These are phyloP conservation scores for Termitomyces sp. DNA, from an alignment of 768 basidiomycete species.

Conservation along the genomic window DNA sequence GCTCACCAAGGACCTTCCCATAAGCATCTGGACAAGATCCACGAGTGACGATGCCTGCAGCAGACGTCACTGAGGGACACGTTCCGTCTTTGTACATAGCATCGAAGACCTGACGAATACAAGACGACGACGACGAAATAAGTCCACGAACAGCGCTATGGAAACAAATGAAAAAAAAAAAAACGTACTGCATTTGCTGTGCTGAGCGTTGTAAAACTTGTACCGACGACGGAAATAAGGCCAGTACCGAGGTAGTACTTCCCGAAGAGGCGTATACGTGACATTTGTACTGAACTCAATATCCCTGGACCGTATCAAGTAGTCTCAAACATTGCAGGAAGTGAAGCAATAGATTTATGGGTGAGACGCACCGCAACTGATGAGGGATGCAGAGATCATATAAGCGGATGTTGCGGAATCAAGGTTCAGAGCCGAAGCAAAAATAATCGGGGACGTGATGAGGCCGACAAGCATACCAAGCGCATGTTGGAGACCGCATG, in stretches of 20 bases:
- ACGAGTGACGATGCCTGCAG: constrained; percentile 55
- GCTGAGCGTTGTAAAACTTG: constrained; percentile 72
- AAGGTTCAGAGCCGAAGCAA: constrained; percentile 57
- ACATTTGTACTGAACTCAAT: constrained; percentile 75
- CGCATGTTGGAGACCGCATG: constrained; percentile 69
- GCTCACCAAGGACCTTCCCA: constrained; percentile 65
- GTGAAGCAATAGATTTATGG: too few relatives aligned
- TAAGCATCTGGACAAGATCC: constrained; percentile 75
- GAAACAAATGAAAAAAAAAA: constrained; percentile 1
- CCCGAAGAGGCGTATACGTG: constrained; percentile 51
- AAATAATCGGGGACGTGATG: constrained; percentile 81
- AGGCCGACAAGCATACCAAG: constrained; percentile 81
- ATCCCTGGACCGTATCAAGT: constrained; percentile 52
- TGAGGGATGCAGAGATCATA: constrained; percentile 77
- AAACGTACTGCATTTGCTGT: constrained; percentile 58
- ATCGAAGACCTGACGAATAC: constrained; percentile 51
- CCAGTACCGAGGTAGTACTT: constrained; percentile 78
- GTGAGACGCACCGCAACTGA: constrained; percentile 65
- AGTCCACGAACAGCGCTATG: not conserved
- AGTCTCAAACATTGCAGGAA: too few relatives aligned
- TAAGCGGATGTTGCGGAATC: constrained; percentile 59
- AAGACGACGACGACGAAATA: not conserved
- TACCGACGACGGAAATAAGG: constrained; percentile 77
- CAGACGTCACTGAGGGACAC: constrained; percentile 51
- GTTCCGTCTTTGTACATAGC: constrained; percentile 77